Base-by-base conservation (phyloP, 768 basidiomycete species). In the Steccherinum ochraceum region DNA sequence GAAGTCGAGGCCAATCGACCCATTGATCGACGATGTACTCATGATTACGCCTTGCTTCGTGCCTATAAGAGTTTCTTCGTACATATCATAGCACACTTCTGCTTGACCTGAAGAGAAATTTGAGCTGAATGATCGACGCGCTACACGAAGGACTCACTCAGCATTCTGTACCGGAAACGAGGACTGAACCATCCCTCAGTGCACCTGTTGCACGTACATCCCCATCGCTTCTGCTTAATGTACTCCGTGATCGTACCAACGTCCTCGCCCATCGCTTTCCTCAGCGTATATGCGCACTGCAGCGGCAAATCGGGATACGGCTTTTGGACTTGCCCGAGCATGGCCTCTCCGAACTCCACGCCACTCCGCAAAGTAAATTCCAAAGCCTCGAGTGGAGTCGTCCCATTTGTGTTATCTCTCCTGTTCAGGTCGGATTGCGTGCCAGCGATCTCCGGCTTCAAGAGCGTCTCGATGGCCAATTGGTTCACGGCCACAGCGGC, bases 121-220 rank as follows among this genome's bases (percentile, higher is more conserved):
- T n/a, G n/a, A n/a, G n/a, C n/a, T n/a, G n/a, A n/a, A n/a, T n/a
- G n/a, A n/a, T n/a, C n/a, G n/a, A n/a, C n/a, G n/a, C n/a, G n/a
- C n/a, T n/a, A 35, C 30, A 35, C 16, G 7, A 35, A 16, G 16
- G 16, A 35, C 30, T 7, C 16, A 35, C 30, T 35, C 7, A 35
- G 30, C 30, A 35, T 7, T 16, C 30, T 35, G 30, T 35, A 35
- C 16, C 30, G 30, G 53, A 57, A 54, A 24, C 51, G 24, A 16
- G 53, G 48, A 2, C 50, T 54, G 12, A 57, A 41, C 50, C 56
- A 57, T 4, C 56, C 56, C 13, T 52, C 47, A 1, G 46, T 45
- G 21, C 56, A 58, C 11, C 23, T 24, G 2, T 35, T 40, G 25
- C 56, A 58, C 4, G 54, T 52, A 16, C 56, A 58, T 24, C 56